phyloP scores from a whole-genome alignment of 176 grass and related monocot genomes.

The Chloris gayana region DNA sequence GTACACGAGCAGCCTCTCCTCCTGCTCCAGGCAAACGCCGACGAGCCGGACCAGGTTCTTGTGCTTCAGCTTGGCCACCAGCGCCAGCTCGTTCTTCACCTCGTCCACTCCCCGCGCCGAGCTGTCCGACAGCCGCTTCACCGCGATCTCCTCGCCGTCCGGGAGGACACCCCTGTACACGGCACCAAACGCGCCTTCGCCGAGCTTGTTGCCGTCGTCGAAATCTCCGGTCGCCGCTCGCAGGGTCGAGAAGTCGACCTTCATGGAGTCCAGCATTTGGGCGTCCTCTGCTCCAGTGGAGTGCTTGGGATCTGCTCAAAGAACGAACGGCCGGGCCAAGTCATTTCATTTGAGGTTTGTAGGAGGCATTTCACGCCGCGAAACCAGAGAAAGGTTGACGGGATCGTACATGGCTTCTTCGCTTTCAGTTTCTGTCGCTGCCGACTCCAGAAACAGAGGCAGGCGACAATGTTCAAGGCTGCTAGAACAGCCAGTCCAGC shows the following conservation, averaged over 20 bases:
- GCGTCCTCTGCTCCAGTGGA: not conserved
- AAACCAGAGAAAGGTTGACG: too few species aligned
- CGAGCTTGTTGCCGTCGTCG: too few species aligned
- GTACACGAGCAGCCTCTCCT: constrained; percentile 33
- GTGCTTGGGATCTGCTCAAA: not conserved
- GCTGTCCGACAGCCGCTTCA: constrained; percentile 29
- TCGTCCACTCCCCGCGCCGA: constrained; percentile 25
- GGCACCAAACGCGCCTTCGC: constrained; percentile 42
- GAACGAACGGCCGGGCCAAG: too few species aligned
- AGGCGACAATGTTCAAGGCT: constrained; percentile 33
- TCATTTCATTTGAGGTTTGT: too few species aligned
- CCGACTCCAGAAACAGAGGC: constrained; percentile 31
- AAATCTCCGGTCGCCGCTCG: too few species aligned
- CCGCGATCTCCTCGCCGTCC: constrained; percentile 23
- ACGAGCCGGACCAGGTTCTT: constrained; percentile 39
- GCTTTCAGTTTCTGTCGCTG: not conserved
- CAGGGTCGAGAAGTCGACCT: constrained; percentile 28
- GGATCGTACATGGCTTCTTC: constrained; percentile 33
- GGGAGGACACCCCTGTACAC: constrained; percentile 53
- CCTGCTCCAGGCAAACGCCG: constrained; percentile 35
- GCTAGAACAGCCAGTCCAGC: constrained; percentile 36
- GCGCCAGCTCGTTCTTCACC: constrained; percentile 35
- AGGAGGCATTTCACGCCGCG: too few species aligned
- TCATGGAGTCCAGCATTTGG: not conserved
- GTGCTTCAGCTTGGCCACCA: constrained; percentile 41